phyloP scores from a whole-genome alignment of 1,284 basidiomycete genomes.

The Caloboletus firmus region DNA sequence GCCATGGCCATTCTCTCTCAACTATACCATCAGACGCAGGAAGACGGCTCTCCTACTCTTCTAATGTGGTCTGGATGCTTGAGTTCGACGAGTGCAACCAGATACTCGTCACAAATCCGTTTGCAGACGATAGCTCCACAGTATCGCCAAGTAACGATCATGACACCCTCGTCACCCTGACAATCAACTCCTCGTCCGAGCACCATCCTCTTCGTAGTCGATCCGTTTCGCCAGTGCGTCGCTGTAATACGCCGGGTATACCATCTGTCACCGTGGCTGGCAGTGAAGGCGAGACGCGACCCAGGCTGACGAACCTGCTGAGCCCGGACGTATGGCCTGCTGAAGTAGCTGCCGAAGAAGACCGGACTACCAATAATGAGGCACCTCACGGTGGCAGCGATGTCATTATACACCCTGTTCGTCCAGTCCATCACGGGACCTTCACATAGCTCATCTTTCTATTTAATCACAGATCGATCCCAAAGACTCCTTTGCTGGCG shows the following conservation, averaged over 20 bases:
- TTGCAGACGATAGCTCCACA: conserved; percentile 11
- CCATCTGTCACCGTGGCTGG: background rate
- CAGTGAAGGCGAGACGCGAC: conserved; percentile 2
- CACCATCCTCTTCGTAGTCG: conserved; percentile 22
- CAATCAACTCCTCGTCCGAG: background rate
- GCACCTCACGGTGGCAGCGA: background rate
- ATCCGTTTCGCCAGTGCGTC: conserved; percentile 10
- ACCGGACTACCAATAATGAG: background rate
- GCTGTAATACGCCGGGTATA: background rate
- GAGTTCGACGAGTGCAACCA: conserved; percentile 22
- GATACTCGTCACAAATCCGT: conserved; percentile 21
- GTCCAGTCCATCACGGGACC: conserved; percentile 4
- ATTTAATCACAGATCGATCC: conserved; percentile 53
- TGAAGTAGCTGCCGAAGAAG: background rate
- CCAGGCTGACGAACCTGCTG: conserved; percentile 2
- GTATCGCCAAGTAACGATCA: background rate
- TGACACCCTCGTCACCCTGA: background rate
- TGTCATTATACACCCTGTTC: conserved; percentile 19
- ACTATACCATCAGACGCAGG: background rate
- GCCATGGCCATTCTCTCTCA: background rate
- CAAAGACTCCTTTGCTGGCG: conserved; percentile 78
- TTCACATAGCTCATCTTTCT: background rate
- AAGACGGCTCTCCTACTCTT: conserved; percentile 1
- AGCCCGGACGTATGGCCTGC: background rate
- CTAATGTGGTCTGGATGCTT: conserved; percentile 26